Evolutionary conservation across 768 basidiomycete genomes (phyloP), one percentile per base, ranked within the genome.

Genomic region (Xanthoconium stramineum): DNA sequence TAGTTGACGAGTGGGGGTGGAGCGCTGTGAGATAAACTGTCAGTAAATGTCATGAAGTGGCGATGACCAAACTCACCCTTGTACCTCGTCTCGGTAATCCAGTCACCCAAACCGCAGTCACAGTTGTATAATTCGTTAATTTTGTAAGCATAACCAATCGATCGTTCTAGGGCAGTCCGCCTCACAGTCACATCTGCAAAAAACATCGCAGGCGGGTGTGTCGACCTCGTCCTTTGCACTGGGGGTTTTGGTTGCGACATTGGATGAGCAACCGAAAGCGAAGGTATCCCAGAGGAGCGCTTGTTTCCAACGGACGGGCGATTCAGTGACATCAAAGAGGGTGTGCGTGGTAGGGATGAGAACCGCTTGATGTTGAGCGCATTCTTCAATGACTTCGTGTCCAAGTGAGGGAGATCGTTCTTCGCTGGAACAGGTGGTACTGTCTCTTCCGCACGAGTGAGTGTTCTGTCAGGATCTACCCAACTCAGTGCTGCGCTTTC

Each of bases 91-190:
- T 81, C 78, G 38, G 74, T 60, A 28, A 92, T 71, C 93, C 93
- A 95, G n/a, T 88, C 84, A 19, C 75, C 74, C 50, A 94, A 72
- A 33, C 92, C 91, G 61, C 87, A 88, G 63, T 92, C 88, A 64
- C 83, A 84, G 57, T 78, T 74, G 52, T 83, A 83, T 19, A 95
- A 69, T 66, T 94, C 90, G 64, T 91, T 91, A 60, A 94, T 90
- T 75, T 93, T 94, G 61, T 77, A 74, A 28, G 88, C 86, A 62
- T 94, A 95, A 37, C 84, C 82, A 24, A 74, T 66, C 56, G 86
- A 89, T 47, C 92, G 80, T 63, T 94, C 92, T 5, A 82, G 57
- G 3, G 86, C 63, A 30, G 78, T 84, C 59, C 75, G 80, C 69
- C 79, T 78, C 14, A 71, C 65, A 32, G 77, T 63, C 5, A 94